phyloP scores from a whole-genome alignment of 208 protist genomes.

The Crithidia expoeki region DNA sequence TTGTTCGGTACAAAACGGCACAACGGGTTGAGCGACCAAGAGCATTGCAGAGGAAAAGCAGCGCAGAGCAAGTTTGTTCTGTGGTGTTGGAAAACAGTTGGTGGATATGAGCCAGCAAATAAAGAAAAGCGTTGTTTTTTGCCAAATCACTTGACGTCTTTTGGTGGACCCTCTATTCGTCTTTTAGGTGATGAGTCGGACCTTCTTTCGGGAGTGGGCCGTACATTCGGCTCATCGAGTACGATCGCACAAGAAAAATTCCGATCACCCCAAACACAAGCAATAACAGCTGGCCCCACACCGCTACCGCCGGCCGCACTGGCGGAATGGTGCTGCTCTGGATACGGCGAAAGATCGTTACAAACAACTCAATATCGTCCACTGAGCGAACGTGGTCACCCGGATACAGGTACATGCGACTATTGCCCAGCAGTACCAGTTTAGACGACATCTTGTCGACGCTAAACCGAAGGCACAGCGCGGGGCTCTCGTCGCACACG shows the following conservation, averaged over 20 bases:
- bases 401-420: slow-evolving; percentile 28
- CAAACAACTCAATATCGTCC: slow-evolving; percentile 31
- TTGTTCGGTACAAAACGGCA: too few species aligned
- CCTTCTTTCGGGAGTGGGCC: slow-evolving; percentile 10
- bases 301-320: slow-evolving; percentile 1
- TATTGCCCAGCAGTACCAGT: slow-evolving; percentile 16
- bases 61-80: too few species aligned
- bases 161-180: background rate
- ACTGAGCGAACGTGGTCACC: slow-evolving; percentile 19
- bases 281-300: slow-evolving; percentile 24
- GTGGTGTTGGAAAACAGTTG: too few species aligned
- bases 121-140: slow-evolving; percentile 2
- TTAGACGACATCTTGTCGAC: slow-evolving; percentile 9
- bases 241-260: slow-evolving; percentile 27
- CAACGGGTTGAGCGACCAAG: too few species aligned
- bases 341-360: slow-evolving; percentile 28
- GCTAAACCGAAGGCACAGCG: slow-evolving; percentile 23
- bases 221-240: slow-evolving; percentile 18
- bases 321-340: slow-evolving; percentile 31
- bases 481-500: slow-evolving; percentile 30
- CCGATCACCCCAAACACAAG: slow-evolving; percentile 23
- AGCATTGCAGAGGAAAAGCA: too few species aligned
- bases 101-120: background rate
- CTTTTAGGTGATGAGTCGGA: background rate
- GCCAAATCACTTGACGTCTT: background rate